A percentile compares a stretch with the other conserved stretches of the same genome.
These are phyloP conservation scores for Coemansia sp. DNA, from an alignment of 192 early-diverging fungal genomes.

Conservation along the genomic window DNA sequence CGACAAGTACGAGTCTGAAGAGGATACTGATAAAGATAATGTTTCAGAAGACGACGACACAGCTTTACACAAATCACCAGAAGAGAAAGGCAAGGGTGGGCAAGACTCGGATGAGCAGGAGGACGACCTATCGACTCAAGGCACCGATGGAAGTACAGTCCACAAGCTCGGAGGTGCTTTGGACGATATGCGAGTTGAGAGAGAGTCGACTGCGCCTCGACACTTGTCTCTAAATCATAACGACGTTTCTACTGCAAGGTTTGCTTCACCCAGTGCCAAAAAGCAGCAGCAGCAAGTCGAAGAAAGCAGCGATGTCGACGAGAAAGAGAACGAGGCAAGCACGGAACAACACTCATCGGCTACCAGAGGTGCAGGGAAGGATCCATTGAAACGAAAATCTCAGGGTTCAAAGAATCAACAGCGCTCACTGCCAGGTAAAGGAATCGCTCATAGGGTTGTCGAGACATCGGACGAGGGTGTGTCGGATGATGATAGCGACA, in stretches of 20 bases:
- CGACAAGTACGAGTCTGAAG: slow-evolving; percentile 4
- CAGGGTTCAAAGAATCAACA: not conserved
- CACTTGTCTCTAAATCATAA: not conserved
- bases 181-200: slow-evolving; percentile 3
- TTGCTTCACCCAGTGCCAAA: not conserved
- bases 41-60: not conserved
- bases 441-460: slow-evolving; percentile 5
- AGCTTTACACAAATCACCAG: not conserved
- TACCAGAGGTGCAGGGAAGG: not conserved
- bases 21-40: not conserved
- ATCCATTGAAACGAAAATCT: not conserved
- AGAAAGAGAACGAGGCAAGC: not conserved
- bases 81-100: not conserved
- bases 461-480: slow-evolving; percentile 34
- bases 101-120: not conserved
- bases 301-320: not conserved
- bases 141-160: slow-evolving; percentile 1
- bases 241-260: not conserved
- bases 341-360: not conserved
- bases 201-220: not conserved
- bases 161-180: slow-evolving; percentile 1
- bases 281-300: not conserved
- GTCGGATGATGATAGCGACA: not conserved
- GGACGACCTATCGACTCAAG: not conserved
- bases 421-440: not conserved